phyloP scores from a whole-genome alignment of 169 alveolate species.

The Toxoplasma gondii region DNA sequence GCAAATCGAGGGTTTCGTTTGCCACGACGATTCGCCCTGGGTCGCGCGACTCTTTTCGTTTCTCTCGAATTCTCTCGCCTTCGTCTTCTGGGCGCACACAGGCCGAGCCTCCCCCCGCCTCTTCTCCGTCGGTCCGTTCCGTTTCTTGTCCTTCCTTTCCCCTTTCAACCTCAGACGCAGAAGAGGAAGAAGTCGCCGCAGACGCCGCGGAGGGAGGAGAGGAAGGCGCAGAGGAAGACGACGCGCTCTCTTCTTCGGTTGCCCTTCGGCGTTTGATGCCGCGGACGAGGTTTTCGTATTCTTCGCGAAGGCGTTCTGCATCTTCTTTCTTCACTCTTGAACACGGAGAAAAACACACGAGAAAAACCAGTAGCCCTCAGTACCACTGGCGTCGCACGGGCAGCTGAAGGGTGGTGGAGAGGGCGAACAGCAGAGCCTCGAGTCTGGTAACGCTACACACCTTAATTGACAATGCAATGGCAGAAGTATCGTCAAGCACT shows the following conservation, averaged over 20 bases:
- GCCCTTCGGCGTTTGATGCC: constrained; percentile 68
- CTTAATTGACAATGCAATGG: too few species aligned
- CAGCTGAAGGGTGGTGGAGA: too few species aligned
- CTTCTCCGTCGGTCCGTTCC: background rate
- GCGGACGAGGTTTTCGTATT: constrained; percentile 73
- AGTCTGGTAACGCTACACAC: too few species aligned
- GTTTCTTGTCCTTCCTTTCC: background rate
- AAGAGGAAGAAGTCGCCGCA: background rate
- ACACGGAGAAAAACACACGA: background rate
- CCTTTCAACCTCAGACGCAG: background rate
- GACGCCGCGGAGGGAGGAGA: background rate
- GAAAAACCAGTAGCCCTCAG: background rate
- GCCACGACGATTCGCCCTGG: background rate
- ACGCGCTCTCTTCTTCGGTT: background rate
- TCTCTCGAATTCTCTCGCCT: background rate
- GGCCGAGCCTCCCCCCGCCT: background rate
- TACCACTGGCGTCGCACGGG: background rate
- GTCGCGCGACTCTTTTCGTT: background rate
- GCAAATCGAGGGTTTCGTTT: constrained; percentile 74
- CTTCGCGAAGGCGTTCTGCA: constrained; percentile 81
- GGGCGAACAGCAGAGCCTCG: too few species aligned
- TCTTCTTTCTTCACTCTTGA: constrained; percentile 69
- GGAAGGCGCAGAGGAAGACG: background rate
- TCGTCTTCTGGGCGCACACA: background rate
- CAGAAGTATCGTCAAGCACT: too few species aligned